These are phyloP conservation scores for Aspergillus fijiensis DNA, from an alignment of 2,329 filamentous ascomycete genomes.

Conservation along the genomic window DNA sequence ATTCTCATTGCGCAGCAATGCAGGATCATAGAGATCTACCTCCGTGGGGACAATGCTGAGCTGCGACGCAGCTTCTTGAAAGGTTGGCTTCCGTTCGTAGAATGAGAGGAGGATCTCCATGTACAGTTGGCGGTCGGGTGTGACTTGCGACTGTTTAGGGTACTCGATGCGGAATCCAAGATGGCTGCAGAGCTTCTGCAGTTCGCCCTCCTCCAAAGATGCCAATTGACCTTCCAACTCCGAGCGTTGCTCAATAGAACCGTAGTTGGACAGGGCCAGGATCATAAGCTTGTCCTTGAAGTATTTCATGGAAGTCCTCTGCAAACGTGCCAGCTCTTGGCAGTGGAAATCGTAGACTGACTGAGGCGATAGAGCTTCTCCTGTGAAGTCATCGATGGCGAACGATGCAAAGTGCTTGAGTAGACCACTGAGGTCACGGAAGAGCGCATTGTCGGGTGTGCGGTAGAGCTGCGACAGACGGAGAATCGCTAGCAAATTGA, in stretches of 20 bases:
- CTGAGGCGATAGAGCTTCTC: conserved; percentile 67
- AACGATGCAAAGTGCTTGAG: conserved; percentile 86
- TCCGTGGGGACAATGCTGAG: conserved; percentile 84
- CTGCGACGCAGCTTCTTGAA: conserved; percentile 73
- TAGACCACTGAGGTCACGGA: conserved; percentile 78
- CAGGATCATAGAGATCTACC: conserved; percentile 71
- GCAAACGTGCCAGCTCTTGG: conserved; percentile 71
- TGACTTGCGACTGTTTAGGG: conserved; percentile 66
- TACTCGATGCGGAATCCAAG: conserved; percentile 83
- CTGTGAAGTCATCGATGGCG: conserved; percentile 86
- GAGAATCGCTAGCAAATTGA: conserved; percentile 78
- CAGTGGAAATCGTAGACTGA: conserved; percentile 82
- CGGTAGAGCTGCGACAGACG: conserved; percentile 75
- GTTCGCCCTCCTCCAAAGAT: conserved; percentile 70
- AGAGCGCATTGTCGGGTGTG: conserved; percentile 69
- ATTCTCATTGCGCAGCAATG: conserved; percentile 74
- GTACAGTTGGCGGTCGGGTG: conserved; percentile 55
- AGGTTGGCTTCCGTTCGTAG: conserved; percentile 76
- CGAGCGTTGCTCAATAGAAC: conserved; percentile 73
- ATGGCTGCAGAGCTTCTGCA: conserved; percentile 65
- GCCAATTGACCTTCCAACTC: conserved; percentile 77
- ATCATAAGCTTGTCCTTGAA: conserved; percentile 92
- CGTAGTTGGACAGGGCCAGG: conserved; percentile 87
- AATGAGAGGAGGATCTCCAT: conserved; percentile 69
- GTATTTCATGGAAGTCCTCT: conserved; percentile 72